These are phyloP conservation scores for Pleurotus citrinopileatus DNA, from an alignment of 768 basidiomycete species.

Conservation along the genomic window DNA sequence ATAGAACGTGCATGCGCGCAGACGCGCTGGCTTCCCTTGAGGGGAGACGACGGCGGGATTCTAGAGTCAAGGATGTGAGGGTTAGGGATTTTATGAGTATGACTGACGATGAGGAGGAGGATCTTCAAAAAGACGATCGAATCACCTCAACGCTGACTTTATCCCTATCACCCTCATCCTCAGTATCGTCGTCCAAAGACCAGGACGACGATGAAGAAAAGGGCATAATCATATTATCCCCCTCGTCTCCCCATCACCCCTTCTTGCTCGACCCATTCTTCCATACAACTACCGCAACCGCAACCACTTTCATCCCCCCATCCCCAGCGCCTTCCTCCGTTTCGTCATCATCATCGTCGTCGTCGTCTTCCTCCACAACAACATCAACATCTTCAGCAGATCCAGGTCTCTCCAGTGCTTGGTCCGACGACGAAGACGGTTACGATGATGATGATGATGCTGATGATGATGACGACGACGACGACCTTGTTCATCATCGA, in stretches of 20 bases:
- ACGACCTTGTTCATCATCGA: too few relatives aligned
- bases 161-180: neutral
- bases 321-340: neutral
- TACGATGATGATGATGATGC: neutral
- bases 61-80: neutral
- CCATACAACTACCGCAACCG: neutral
- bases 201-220: slow-evolving; percentile 19
- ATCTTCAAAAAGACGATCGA: slow-evolving; percentile 23
- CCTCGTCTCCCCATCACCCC: slow-evolving; percentile 7
- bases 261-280: neutral
- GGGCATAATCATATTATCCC: slow-evolving; percentile 12
- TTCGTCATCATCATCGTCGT: neutral
- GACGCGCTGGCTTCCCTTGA: slow-evolving; percentile 66
- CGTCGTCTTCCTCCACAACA: neutral
- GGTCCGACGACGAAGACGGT: slow-evolving; percentile 5
- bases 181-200: neutral
- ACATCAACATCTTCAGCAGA: too few relatives aligned
- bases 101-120: slow-evolving; percentile 56
- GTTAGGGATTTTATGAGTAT: slow-evolving; percentile 61
- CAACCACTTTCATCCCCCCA: neutral
- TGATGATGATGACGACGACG: slow-evolving; percentile 4
- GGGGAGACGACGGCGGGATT: slow-evolving; percentile 30
- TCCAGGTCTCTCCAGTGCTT: too few relatives aligned
- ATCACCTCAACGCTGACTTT: slow-evolving; percentile 17
- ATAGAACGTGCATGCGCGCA: slow-evolving; percentile 46